Percentiles rank a stretch among this genome's conserved stretches.
These are phyloP conservation scores for Vitis cinerea DNA, from an alignment of 164 flowering plant species.

Conservation along the genomic window DNA sequence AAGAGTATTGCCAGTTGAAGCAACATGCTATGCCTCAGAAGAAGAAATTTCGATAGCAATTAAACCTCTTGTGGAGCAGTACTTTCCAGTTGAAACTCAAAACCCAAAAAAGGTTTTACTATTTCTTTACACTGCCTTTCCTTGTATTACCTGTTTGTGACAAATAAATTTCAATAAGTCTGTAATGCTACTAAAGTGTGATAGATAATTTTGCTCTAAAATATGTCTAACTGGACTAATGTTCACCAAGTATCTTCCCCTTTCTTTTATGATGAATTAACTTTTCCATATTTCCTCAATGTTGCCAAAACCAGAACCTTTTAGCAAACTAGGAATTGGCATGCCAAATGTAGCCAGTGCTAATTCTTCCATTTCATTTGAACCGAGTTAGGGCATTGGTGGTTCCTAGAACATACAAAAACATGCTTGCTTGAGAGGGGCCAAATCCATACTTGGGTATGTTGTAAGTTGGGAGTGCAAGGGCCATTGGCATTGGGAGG, in stretches of 20 bases:
- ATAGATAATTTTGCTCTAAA: background rate
- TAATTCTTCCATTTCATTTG: too few species aligned
- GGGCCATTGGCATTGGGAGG: too few species aligned
- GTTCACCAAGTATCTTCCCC: too few species aligned
- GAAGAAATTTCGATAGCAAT: conserved; percentile 87
- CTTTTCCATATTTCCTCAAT: too few species aligned
- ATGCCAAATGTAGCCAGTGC: too few species aligned
- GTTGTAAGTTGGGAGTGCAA: too few species aligned
- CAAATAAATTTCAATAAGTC: background rate
- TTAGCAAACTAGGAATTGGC: background rate
- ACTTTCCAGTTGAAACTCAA: conserved; percentile 71
- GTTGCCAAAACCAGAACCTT: background rate
- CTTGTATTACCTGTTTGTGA: background rate
- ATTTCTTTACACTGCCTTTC: background rate
- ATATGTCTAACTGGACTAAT: background rate
- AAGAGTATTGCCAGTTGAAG: conserved; percentile 82
- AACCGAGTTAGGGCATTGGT: too few species aligned
- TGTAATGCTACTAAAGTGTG: background rate
- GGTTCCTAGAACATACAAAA: too few species aligned
- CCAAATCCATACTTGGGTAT: too few species aligned
- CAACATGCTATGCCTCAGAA: conserved; percentile 90
- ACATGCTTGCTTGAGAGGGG: too few species aligned
- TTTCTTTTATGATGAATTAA: too few species aligned
- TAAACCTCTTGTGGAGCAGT: conserved; percentile 52
- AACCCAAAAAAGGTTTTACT: conserved; percentile 58